Base-by-base conservation (phyloP, 192 early-diverging fungal species). In the Gryganskiella cystojenkinii region DNA sequence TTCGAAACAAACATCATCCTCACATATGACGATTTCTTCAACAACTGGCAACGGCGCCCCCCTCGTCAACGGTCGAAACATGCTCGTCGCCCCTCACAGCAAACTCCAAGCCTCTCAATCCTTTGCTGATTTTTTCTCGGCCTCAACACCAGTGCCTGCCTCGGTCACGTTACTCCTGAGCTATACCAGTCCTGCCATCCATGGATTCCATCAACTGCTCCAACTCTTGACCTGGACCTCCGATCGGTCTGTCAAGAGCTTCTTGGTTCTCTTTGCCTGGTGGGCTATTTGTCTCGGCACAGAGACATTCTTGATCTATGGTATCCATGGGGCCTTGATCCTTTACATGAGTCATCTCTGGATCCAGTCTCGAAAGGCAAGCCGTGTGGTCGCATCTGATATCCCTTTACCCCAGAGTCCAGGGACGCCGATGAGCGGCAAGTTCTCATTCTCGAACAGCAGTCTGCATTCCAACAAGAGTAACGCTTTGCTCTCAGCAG, bases 201-300 rank as follows among this genome's bases (percentile, higher is more conserved):
- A 71, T 54, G 67, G 49, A 35, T 58, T 79, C 33, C 79, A 81
- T 33, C 67, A 67, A 3, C 52, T 84, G 45, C 52, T 84, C 19
- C 78, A 79, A 19, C 65, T 84, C 19, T 25, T 84, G 22, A 81
- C 83, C 3, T 84, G 83, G 83, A 63, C 80, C 19, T 71, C 83
- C 5, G 60, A 62, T 58, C 79, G 71, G 53, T 70, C 80, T 17
- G 65, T 64, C 51, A 73, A 84, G 67, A 81, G 80, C 46, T 81
- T 81, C 19, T 56, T 84, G 11, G 47, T 84, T 2, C 71, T 84
- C 45, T 70, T 81, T 46, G 60, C 75, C 34, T 84, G 83, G 83
- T 84, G 83, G 83, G 66, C 70, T 30, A 28, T 81, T 52, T 84
- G 83, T 22, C 70, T 81, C 31, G 81, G 69, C 27, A 70, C 80